A percentile compares a stretch with the other conserved stretches of the same genome.
Evolutionary conservation across 2,329 filamentous ascomycete genomes (phyloP).

Genomic region (Dactylellina parvicollis): DNA sequence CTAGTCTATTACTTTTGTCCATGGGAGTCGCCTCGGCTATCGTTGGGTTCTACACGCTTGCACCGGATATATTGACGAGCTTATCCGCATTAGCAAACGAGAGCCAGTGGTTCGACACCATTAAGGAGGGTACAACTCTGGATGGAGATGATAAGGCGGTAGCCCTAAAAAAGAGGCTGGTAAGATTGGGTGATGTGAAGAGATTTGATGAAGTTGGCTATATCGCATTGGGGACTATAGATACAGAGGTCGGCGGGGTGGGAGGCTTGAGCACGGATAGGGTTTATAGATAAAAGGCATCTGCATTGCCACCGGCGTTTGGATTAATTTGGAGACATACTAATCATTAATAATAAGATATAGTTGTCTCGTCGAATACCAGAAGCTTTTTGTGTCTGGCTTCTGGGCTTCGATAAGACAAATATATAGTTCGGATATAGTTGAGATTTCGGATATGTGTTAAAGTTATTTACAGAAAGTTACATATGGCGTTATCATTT

Average conservation of each 20-base stretch:
- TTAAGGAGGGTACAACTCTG: constrained; percentile 42
- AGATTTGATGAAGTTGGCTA: constrained; percentile 45
- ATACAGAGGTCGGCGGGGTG: constrained; percentile 27
- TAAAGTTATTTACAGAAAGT: no score
- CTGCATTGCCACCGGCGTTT: not conserved
- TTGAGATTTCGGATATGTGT: no score
- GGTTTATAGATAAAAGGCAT: constrained; percentile 17
- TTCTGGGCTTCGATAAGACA: no score
- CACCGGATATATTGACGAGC: constrained; percentile 37
- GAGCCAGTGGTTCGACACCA: constrained; percentile 43
- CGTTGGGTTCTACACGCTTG: constrained; percentile 30
- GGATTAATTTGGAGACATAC: not conserved
- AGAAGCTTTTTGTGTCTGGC: no score
- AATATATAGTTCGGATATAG: no score
- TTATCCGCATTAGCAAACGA: constrained; percentile 36
- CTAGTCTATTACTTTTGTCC: constrained; percentile 32
- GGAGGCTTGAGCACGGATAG: constrained; percentile 40
- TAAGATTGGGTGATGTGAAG: constrained; percentile 37
- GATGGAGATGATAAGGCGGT: constrained; percentile 45
- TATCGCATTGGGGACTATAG: constrained; percentile 40
- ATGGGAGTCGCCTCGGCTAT: constrained; percentile 35
- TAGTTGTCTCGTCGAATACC: no score
- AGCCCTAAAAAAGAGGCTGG: constrained; percentile 28
- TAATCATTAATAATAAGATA: no score
- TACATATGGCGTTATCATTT: no score